Evolutionary conservation across 2,329 filamentous ascomycete genomes (phyloP), one percentile per base, ranked within the genome.

Genomic region (Colletotrichum tofieldiae): DNA sequence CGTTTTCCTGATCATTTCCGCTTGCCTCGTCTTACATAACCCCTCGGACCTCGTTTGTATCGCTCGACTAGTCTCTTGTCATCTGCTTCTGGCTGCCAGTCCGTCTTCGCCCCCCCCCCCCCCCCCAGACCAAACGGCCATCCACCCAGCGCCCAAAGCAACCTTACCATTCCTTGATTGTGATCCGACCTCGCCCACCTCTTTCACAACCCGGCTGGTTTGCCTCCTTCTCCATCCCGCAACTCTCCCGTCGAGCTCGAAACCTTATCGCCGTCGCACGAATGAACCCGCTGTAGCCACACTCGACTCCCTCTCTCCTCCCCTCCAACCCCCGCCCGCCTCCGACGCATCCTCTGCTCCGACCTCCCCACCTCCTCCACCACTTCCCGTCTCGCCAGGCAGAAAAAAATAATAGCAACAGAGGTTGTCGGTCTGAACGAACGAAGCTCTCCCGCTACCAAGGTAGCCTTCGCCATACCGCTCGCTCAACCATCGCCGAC

Each of bases 211-310:
- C 37, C 47, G 18, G 35, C 52, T 23, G 45, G 45, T 59, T 49
- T 20, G 45, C 68, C 41, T 67, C 35, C 26, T 67, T 32, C 14
- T 32, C 16, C 58, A 26, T n/a, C 43, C 18, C 32, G 65, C 39
- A 39, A 69, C 41, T 52, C 59, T 49, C 16, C 37, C 26, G 60
- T 39, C 29, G 32, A 64, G 29, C 52, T 64, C 65, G 23, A 64
- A 58, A 72, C 69, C 58, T 72, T 72, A 69, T 72, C 54, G 45
- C 52, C 37, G 69, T 39, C 54, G 41, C 56, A 45, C 65, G 65
- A 72, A 72, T 69, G 69, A 69, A 41, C 52, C 69, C 69, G 54
- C 69, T 72, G 20, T 72, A 72, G 54, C 59, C 58, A 56, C 20
- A 61, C 68, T 23, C 61, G 23, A 29, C 14, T 63, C 47, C 49